Base-by-base conservation (phyloP, 1,139 yeast species). In the Kazachstania sp. region DNA sequence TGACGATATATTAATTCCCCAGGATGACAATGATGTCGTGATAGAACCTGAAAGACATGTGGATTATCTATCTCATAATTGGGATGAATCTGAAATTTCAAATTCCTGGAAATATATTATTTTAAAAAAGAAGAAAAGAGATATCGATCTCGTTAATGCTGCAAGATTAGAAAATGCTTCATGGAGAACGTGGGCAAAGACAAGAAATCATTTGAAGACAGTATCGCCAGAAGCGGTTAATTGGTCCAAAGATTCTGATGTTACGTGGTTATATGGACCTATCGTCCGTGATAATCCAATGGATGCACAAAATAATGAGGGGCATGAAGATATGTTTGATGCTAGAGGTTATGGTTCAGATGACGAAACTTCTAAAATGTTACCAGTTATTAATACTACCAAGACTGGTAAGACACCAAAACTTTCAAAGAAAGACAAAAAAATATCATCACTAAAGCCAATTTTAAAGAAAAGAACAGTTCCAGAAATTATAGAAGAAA, bases 61-160 rank as follows among this genome's bases (percentile, higher is more conserved):
- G 15, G 98, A 92, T 69, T 92, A 92, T 65, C 73, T 92, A 41
- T 86, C 96, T 4, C 96, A 92, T 63, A 78, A 92, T 63, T 92
- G 98, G 98, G 87, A 87, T 59, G 97, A 90, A 55, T 72, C 81
- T 4, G 98, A 92, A 64, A 86, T 92, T 37, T 85, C 95, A 13
- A 86, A 86, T 56, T 86, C 95, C 36, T 92, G 98, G 98, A 75
- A 96, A 54, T 92, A 92, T 64, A 85, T 92, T 51, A 90, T 87
- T 42, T 71, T 81, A 53, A 82, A 86, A 58, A 77, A 95, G 46
- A 84, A 85, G 50, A 62, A 61, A 47, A 59, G 60, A 38, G 64
- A 63, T 42, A 55, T 59, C 54, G 84, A 80, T 58, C 80, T 81
- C 26, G 86, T 87, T 18, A 79, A 79, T 59, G 67, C 72, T 19